These are phyloP conservation scores for Pseudogymnoascus sp. DNA, from an alignment of 2,329 filamentous ascomycete species.

Conservation along the genomic window DNA sequence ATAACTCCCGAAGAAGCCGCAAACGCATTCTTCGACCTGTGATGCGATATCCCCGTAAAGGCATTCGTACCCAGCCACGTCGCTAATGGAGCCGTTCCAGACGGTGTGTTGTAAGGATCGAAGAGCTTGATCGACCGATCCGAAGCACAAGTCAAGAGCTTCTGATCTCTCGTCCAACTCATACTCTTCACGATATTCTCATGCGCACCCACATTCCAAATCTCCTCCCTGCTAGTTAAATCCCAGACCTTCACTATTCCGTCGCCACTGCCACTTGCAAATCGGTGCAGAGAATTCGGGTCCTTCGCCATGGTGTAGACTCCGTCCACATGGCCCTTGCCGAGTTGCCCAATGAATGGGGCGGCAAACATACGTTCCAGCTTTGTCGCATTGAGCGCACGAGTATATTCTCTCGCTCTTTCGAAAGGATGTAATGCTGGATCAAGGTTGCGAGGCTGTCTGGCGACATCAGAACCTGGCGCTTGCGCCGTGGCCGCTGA, in stretches of 20 bases:
- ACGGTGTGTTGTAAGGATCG: slow-evolving; percentile 72
- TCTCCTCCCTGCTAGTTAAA: slow-evolving; percentile 62
- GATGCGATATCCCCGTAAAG: slow-evolving; percentile 78
- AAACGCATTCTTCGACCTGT: slow-evolving; percentile 71
- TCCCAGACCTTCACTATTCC: slow-evolving; percentile 94
- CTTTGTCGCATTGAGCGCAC: slow-evolving; percentile 78
- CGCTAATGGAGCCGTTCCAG: slow-evolving; percentile 63
- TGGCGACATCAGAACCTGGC: slow-evolving; percentile 57
- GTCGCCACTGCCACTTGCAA: slow-evolving; percentile 82
- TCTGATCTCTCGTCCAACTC: slow-evolving; percentile 79
- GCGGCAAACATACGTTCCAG: slow-evolving; percentile 86
- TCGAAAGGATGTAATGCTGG: slow-evolving; percentile 86
- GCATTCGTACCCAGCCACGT: slow-evolving; percentile 79
- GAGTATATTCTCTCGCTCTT: slow-evolving; percentile 76
- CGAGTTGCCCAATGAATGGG: slow-evolving; percentile 80
- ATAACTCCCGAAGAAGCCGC: slow-evolving; percentile 72
- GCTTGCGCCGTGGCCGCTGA: slow-evolving; percentile 58
- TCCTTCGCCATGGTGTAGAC: slow-evolving; percentile 77
- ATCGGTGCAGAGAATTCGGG: slow-evolving; percentile 62
- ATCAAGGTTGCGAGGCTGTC: slow-evolving; percentile 66
- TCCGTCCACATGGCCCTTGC: slow-evolving; percentile 86
- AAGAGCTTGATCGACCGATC: slow-evolving; percentile 87
- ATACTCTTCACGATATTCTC: slow-evolving; percentile 90
- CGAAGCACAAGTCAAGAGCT: slow-evolving; percentile 77
- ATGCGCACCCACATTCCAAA: slow-evolving; percentile 75